Base-by-base conservation (phyloP, 768 basidiomycete species). In the Trametes cingulata region DNA sequence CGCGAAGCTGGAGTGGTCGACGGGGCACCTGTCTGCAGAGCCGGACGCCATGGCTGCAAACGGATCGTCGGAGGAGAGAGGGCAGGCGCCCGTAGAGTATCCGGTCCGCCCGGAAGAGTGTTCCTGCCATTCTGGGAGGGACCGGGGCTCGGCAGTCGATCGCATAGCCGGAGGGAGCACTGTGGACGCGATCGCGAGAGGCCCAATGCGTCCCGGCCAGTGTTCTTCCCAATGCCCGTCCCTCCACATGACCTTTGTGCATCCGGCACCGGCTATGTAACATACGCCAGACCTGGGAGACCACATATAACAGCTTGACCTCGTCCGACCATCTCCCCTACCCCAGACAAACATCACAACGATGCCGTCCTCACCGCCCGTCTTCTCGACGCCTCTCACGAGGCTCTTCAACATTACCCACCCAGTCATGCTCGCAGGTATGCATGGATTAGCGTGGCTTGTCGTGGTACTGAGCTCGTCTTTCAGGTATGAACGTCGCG, bases 401-500 rank as follows among this genome's bases (percentile, higher is more conserved):
- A 81, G 77, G 66, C 72, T 93, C 58, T 93, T 94, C 76, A 80
- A 78, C 42, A 87, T 93, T 61, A 85, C 83, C 72, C 92, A 93
- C 68, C 92, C 92, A 6, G 86, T 93, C 69, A 86, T 93, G 83
- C 80, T 93, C 27, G 92, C 91, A 65, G 90, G 87, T 71, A 67
- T 56, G 68, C 59, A 14, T 48, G 10, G 13, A 8, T 7, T 45
- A 5, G 17, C 17, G 20, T 15, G 47, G 19, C 37, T n/a, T 2
- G 14, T 29, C 46, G 17, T 42, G 56, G 27, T n/a, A 54, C 54
- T 42, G 59, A 39, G n/a, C n/a, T n/a, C 8, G 13, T 57, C 33
- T 9, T 2, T 3, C 50, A 75, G 82, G 88, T 56, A 93, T 93
- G 91, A 92, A 91, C 69, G 86, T 93, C 33, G 92, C 91, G 52